Conservation (phyloP, 805 yeast genomes). For the Vanderwaltozyma tropicalis region DNA sequence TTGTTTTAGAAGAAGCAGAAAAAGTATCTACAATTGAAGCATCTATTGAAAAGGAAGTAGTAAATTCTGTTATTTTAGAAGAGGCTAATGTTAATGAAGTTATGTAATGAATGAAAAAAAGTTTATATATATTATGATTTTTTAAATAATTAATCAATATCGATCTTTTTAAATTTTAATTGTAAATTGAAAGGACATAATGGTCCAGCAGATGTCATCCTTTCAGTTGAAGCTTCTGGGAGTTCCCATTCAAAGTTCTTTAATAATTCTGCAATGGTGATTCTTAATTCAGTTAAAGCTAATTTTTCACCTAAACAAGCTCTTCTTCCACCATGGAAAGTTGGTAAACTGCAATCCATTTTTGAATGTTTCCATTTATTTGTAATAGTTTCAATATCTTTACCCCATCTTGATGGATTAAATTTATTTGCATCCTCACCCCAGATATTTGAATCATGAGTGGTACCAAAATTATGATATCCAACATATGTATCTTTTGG, state of each 20-base stretch:
- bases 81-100: neutral
- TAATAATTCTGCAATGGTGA: conserved; percentile 31
- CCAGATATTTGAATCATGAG: conserved; percentile 38
- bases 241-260: conserved; percentile 29
- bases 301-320: conserved; percentile 53
- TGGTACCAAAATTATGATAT: conserved; percentile 43
- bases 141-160: neutral
- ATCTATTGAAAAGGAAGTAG: neutral
- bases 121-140: neutral
- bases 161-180: conserved; percentile 13
- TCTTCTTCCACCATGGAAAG: conserved; percentile 50
- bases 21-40: conserved; percentile 18
- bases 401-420: conserved; percentile 45
- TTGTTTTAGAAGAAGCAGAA: conserved; percentile 32
- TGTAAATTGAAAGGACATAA: conserved; percentile 37
- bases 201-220: conserved; percentile 50
- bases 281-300: conserved; percentile 38
- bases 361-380: conserved; percentile 35
- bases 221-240: conserved; percentile 38
- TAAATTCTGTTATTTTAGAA: neutral
- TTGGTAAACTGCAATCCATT: conserved; percentile 35
- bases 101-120: neutral
- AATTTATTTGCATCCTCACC: conserved; percentile 35
- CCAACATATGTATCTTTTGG: conserved; percentile 47
- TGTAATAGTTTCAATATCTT: conserved; percentile 28